phyloP scores from a whole-genome alignment of 1,139 yeast species.

The Casaregolazyma suthepensis region DNA sequence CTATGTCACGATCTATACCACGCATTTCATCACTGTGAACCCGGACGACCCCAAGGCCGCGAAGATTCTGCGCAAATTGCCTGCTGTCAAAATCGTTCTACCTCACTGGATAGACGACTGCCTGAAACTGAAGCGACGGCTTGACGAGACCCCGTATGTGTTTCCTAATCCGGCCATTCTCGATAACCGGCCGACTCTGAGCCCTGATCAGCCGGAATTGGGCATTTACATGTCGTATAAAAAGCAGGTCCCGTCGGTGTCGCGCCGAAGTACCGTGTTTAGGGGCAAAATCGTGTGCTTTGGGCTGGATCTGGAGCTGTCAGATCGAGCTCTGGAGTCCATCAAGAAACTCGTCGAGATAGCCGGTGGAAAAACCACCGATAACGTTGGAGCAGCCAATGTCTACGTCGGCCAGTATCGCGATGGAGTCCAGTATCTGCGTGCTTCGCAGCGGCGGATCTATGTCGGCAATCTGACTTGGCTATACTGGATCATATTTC shows the following conservation, averaged over 20 bases:
- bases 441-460: slow-evolving; percentile 30
- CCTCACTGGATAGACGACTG: slow-evolving; percentile 73
- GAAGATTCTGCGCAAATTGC: slow-evolving; percentile 30
- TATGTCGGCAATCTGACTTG: slow-evolving; percentile 66
- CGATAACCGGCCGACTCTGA: background rate
- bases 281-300: slow-evolving; percentile 29
- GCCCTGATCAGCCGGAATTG: background rate
- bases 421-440: slow-evolving; percentile 48
- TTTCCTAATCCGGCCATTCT: slow-evolving; percentile 30
- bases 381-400: slow-evolving; percentile 38
- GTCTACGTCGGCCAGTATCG: slow-evolving; percentile 65
- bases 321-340: slow-evolving; percentile 28
- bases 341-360: slow-evolving; percentile 33
- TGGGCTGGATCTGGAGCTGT: slow-evolving; percentile 32
- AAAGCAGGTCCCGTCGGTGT: background rate
- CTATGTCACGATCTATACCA: slow-evolving; percentile 60
- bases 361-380: slow-evolving; percentile 39
- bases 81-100: slow-evolving; percentile 54
- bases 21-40: slow-evolving; percentile 52
- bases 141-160: slow-evolving; percentile 51
- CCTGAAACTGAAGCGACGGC: slow-evolving; percentile 44
- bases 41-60: slow-evolving; percentile 32
- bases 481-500: slow-evolving; percentile 61
- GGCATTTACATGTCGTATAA: slow-evolving; percentile 5
- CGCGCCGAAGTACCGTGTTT: slow-evolving; percentile 22